Percentiles rank a stretch among this genome's conserved stretches.
These are phyloP conservation scores for Ceratopteris richardii DNA, from an alignment of 75 land plant genomes.

Conservation along the genomic window DNA sequence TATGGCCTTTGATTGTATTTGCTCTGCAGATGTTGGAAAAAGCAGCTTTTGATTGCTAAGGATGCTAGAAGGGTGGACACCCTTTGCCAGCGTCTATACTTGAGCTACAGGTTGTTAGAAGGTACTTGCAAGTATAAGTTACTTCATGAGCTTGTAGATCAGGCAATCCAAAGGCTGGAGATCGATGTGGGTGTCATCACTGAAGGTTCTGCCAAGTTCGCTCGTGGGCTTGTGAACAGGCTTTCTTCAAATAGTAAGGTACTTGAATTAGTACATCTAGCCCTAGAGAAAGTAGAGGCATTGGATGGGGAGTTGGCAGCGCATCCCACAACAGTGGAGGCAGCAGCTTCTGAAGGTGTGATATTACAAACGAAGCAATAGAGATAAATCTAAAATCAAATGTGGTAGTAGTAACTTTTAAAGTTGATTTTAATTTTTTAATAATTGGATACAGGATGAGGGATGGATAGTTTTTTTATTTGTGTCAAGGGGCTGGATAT, in stretches of 20 bases:
- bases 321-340: conserved; percentile 19
- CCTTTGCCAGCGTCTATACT: conserved; percentile 59
- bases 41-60: conserved; percentile 58
- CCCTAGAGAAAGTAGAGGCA: conserved; percentile 51
- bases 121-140: conserved; percentile 60
- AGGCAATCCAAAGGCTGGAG: conserved; percentile 59
- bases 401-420: too few species aligned
- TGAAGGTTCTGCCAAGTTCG: conserved; percentile 55
- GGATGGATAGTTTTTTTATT: too few species aligned
- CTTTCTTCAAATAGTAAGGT: conserved; percentile 55
- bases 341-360: not conserved
- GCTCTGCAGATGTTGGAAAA: conserved; percentile 64
- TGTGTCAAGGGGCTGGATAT: too few species aligned
- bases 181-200: conserved; percentile 64
- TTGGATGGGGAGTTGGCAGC: conserved; percentile 17
- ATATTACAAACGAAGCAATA: too few species aligned
- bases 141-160: conserved; percentile 42
- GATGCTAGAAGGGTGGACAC: conserved; percentile 80
- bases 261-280: conserved; percentile 46
- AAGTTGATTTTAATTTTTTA: too few species aligned
- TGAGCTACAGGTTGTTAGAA: conserved; percentile 59
- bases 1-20: conserved; percentile 2
- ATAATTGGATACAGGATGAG: too few species aligned
- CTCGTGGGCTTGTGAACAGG: conserved; percentile 74
- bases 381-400: too few species aligned